Percentiles rank a stretch among this genome's conserved stretches.
Evolutionary conservation across 345 rosid genomes (phyloP).

Genomic region (Gossypium longicalyx): DNA sequence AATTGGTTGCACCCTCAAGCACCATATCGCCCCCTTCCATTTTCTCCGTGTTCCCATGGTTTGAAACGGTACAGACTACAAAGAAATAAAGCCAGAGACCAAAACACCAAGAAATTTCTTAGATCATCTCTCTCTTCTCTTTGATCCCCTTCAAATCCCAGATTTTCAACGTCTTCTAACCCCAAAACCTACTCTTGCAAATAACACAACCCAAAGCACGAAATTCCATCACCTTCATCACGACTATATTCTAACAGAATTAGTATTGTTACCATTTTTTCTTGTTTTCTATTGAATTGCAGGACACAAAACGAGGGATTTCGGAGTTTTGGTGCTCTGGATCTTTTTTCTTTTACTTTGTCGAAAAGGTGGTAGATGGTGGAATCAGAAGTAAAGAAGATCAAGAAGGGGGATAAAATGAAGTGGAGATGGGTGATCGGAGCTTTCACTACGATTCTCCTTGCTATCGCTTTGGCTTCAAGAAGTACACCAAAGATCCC

Average conservation of each 20-base stretch:
- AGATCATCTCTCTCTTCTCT: not conserved
- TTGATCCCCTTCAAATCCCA: not conserved
- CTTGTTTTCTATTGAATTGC: conserved; percentile 11
- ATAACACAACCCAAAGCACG: not conserved
- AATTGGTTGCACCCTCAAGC: not conserved
- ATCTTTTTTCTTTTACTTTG: not conserved
- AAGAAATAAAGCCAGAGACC: not conserved
- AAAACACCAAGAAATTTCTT: not conserved
- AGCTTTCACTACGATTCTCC: conserved; percentile 32
- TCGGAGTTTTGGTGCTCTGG: not conserved
- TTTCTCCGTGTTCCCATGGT: not conserved
- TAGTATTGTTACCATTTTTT: not conserved
- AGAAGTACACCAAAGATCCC: conserved; percentile 7
- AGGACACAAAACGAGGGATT: not conserved
- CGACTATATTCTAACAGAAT: not conserved
- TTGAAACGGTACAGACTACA: not conserved
- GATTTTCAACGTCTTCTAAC: not conserved
- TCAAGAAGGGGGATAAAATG: conserved; percentile 23
- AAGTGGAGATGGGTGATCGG: conserved; percentile 39
- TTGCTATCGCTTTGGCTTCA: conserved; percentile 39
- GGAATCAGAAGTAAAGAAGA: conserved; percentile 30
- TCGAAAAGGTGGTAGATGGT: conserved; percentile 26
- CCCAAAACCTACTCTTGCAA: not conserved
- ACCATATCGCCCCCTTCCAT: not conserved
- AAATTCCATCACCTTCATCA: not conserved